These are phyloP conservation scores for Peterozyma toletana DNA, from an alignment of 805 yeast species.

Conservation along the genomic window DNA sequence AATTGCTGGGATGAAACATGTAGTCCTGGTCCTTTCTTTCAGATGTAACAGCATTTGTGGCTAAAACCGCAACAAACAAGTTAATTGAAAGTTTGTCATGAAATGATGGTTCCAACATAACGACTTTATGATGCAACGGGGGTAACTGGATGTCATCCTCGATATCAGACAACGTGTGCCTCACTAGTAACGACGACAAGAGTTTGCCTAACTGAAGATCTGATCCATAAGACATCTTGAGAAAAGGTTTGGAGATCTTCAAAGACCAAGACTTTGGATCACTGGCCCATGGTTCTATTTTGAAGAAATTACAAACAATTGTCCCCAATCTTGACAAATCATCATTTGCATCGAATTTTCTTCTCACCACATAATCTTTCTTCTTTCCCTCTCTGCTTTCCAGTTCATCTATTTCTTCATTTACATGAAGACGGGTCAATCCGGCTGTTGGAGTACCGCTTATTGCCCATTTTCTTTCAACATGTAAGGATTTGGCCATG, in stretches of 20 bases:
- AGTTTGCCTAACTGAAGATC: constrained; percentile 31
- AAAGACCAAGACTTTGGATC: constrained; percentile 40
- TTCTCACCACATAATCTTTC: constrained; percentile 37
- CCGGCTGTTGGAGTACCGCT: constrained; percentile 77
- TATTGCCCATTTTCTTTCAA: constrained; percentile 67
- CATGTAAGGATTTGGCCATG: constrained; percentile 38
- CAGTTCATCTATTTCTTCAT: constrained; percentile 20
- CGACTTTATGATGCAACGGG: constrained; percentile 48
- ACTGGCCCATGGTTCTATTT: constrained; percentile 50
- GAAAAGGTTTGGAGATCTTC: constrained; percentile 40
- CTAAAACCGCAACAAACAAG: constrained; percentile 58
- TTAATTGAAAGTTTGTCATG: constrained; percentile 58
- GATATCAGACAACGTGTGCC: constrained; percentile 50
- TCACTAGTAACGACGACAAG: constrained; percentile 40
- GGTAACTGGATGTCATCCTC: constrained; percentile 52
- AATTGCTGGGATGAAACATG: constrained; percentile 60
- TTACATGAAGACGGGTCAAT: constrained; percentile 47
- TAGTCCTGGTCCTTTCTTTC: constrained; percentile 61
- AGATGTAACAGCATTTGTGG: constrained; percentile 68
- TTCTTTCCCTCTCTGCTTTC: not conserved
- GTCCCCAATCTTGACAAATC: constrained; percentile 50
- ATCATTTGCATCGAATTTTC: constrained; percentile 40
- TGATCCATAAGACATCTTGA: constrained; percentile 31
- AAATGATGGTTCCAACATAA: constrained; percentile 52
- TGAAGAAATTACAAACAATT: constrained; percentile 43